Conservation (phyloP, 305 asterid genomes). For the Monarda citriodora region DNA sequence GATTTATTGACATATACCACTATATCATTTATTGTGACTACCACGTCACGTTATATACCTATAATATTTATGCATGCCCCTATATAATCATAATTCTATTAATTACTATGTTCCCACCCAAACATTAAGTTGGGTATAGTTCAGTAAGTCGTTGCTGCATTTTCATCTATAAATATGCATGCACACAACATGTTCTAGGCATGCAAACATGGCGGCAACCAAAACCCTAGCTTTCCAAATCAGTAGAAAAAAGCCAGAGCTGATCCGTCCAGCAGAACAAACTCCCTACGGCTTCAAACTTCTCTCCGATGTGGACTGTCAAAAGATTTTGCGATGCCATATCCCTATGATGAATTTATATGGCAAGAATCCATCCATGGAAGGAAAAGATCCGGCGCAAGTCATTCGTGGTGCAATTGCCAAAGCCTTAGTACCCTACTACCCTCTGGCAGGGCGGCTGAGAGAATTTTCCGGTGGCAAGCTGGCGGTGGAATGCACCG, state of each 20-base stretch:
- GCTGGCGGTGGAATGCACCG: background rate
- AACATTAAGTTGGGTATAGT: too few relatives aligned
- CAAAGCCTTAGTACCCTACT: slow-evolving; percentile 46
- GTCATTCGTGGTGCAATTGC: slow-evolving; percentile 47
- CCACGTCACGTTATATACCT: too few relatives aligned
- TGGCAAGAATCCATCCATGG: slow-evolving; percentile 11
- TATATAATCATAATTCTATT: too few relatives aligned
- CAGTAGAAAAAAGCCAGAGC: slow-evolving; percentile 38
- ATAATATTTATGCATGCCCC: too few relatives aligned
- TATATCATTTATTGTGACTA: too few relatives aligned
- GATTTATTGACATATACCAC: too few relatives aligned
- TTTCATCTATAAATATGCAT: background rate
- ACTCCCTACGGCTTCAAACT: slow-evolving; percentile 50
- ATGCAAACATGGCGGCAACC: slow-evolving; percentile 2
- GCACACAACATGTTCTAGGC: background rate
- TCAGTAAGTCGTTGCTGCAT: too few relatives aligned
- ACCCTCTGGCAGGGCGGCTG: slow-evolving; percentile 63
- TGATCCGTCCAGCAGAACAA: slow-evolving; percentile 53
- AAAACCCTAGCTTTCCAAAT: slow-evolving; percentile 41
- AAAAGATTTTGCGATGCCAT: slow-evolving; percentile 51
- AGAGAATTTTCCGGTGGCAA: slow-evolving; percentile 16
- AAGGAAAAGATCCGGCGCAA: slow-evolving; percentile 32
- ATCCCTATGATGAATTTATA: slow-evolving; percentile 62
- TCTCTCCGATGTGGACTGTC: slow-evolving; percentile 75
- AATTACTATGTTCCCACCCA: too few relatives aligned